Percentiles rank a stretch among this genome's conserved stretches.
Evolutionary conservation across 208 protist species (phyloP).

Genomic region (Acanthamoeba sp.): DNA sequence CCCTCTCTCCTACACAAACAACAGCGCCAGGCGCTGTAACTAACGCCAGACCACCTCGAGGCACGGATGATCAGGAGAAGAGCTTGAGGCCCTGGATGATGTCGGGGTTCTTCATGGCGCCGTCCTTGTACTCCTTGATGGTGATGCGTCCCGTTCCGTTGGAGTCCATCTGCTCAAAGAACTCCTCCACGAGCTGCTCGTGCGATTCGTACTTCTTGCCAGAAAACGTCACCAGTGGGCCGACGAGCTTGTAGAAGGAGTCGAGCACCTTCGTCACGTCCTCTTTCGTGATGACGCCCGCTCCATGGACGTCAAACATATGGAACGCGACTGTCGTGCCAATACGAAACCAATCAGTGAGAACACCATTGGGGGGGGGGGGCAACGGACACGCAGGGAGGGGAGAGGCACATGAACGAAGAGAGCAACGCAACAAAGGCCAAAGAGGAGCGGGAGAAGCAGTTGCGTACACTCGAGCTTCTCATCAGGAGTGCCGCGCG

Average conservation of each 20-base stretch:
- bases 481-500: conserved; percentile 84
- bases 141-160: conserved; percentile 49
- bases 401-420: background rate
- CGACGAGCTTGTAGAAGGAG: conserved; percentile 92
- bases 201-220: conserved; percentile 79
- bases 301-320: conserved; percentile 94
- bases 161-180: conserved; percentile 74
- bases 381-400: background rate
- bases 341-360: no score
- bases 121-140: conserved; percentile 73
- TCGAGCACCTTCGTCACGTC: conserved; percentile 94
- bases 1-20: no score
- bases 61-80: conserved; percentile 14
- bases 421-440: background rate
- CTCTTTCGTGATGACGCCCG: conserved; percentile 92
- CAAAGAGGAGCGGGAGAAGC: background rate
- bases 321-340: conserved; percentile 91
- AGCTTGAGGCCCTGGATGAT: conserved; percentile 84
- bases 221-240: conserved; percentile 83
- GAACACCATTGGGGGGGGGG: no score
- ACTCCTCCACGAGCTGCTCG: conserved; percentile 67
- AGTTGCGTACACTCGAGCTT: conserved; percentile 85
- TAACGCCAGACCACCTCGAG: no score
- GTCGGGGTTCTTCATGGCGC: conserved; percentile 85
- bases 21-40: background rate